Base-by-base conservation (phyloP, 768 basidiomycete species). In the Leucocoprinus leucothites region DNA sequence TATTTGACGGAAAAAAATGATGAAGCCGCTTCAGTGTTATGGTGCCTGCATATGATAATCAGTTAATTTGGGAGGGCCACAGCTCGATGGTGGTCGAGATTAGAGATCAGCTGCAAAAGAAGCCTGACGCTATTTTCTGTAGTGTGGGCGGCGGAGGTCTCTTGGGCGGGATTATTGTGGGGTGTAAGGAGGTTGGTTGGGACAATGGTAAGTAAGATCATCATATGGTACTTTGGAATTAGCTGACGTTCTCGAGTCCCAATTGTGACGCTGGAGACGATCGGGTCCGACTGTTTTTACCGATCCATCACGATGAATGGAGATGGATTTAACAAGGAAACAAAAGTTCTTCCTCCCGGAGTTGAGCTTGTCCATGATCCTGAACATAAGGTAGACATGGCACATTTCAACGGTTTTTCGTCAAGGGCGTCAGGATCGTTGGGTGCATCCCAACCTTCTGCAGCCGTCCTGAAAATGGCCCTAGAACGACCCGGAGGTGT, bases 101-200 rank as follows among this genome's bases (percentile, higher is more conserved):
- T 41, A 65, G 72, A 16, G 62, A 65, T 9, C 86, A 89, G 58
- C 70, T 90, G 3, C 67, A 67, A 0, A 57, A 60, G 36, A 79
- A 77, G 60, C 88, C 89, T 5, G 81, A 85, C 56, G 87, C 86
- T 0, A 83, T 91, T 41, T 82, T 91, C 57, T 91, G 89, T 63
- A 84, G 84, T 50, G 86, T 91, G 11, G 90, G 90, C 35, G 89
- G 89, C 0, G 89, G 78, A 0, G 88, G 89, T 1, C 69, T 91
- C 0, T 67, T 88, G 2, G 87, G 84, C 9, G 90, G 90, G 0
- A 69, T 90, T 44, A 81, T 89, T 31, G 67, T 74, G 3, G 89
- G 89, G n/a, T 89, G 87, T 61, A 74, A 75, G 48, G 64, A 63
- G 2, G 76, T 80, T 2, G 81, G 79, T 18, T 92, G 90, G 89